phyloP scores from a whole-genome alignment of 1,284 basidiomycete species.

The Inonotus obliquus region DNA sequence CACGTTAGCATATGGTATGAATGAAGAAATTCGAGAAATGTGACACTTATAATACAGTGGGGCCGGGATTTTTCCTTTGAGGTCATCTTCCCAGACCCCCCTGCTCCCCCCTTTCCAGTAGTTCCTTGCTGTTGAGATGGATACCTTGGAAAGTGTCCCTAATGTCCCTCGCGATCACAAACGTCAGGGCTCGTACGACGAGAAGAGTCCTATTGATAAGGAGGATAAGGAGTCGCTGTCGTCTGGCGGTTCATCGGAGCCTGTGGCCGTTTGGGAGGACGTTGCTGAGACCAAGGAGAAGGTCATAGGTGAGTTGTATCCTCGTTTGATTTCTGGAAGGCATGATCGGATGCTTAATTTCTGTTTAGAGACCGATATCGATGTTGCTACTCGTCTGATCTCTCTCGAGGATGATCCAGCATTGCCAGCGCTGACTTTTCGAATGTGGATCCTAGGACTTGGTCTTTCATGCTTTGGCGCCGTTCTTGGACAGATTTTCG shows the following conservation, averaged over 20 bases:
- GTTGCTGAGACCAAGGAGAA: constrained; percentile 33
- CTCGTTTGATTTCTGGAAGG: background rate
- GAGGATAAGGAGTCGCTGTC: constrained; percentile 1
- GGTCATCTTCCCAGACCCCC: background rate
- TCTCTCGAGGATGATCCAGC: constrained; percentile 56
- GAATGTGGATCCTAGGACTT: constrained; percentile 43
- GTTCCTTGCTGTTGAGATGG: background rate
- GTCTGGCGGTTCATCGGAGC: background rate
- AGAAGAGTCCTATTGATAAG: constrained; percentile 6
- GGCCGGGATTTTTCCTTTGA: background rate
- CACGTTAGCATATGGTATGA: background rate
- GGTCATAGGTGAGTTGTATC: constrained; percentile 31
- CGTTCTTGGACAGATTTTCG: constrained; percentile 55
- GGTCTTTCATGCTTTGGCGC: constrained; percentile 51
- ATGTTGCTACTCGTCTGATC: constrained; percentile 45
- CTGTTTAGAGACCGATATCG: constrained; percentile 37
- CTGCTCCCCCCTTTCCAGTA: background rate
- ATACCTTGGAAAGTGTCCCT: background rate
- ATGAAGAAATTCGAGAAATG: background rate
- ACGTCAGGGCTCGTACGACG: constrained; percentile 13
- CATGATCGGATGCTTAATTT: background rate
- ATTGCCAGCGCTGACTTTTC: constrained; percentile 44
- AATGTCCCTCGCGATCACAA: background rate
- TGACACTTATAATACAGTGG: background rate
- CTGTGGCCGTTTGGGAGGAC: constrained; percentile 15